Evolutionary conservation across 1,284 basidiomycete genomes (phyloP).

Genomic region (Golubevia pallescens): DNA sequence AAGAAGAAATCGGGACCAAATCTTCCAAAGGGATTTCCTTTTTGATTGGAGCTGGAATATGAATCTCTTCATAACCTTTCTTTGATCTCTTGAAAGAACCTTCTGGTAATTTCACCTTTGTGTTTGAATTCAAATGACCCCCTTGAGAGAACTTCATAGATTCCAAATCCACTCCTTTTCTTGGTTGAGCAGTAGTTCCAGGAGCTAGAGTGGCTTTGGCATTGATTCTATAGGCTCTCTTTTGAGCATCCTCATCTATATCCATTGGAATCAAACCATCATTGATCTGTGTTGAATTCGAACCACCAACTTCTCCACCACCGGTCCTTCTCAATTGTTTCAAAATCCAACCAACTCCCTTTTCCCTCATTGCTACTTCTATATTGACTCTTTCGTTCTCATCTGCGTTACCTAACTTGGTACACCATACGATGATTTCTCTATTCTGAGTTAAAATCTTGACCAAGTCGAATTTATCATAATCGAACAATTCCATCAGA

Average conservation of each 20-base stretch:
- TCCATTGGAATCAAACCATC: constrained; percentile 74
- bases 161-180: constrained; percentile 86
- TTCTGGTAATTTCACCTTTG: constrained; percentile 95
- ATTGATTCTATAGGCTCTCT: constrained; percentile 69
- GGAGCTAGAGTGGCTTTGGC: constrained; percentile 88
- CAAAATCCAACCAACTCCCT: constrained; percentile 93
- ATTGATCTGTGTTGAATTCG: neutral
- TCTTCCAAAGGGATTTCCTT: constrained; percentile 71
- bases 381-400: constrained; percentile 90
- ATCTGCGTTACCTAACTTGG: constrained; percentile 87
- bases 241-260: constrained; percentile 71
- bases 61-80: constrained; percentile 98
- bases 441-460: constrained; percentile 92
- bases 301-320: constrained; percentile 69
- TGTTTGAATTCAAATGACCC: constrained; percentile 95
- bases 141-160: constrained; percentile 95
- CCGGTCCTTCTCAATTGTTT: constrained; percentile 72
- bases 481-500: constrained; percentile 96
- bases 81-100: constrained; percentile 95
- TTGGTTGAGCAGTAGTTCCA: constrained; percentile 81
- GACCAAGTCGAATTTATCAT: constrained; percentile 85
- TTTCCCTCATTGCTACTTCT: constrained; percentile 98
- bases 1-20: constrained; percentile 74
- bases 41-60: constrained; percentile 91
- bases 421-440: constrained; percentile 97